These are phyloP conservation scores for Rostrohypoxylon terebratum DNA, from an alignment of 495 filamentous ascomycete genomes.

Conservation along the genomic window DNA sequence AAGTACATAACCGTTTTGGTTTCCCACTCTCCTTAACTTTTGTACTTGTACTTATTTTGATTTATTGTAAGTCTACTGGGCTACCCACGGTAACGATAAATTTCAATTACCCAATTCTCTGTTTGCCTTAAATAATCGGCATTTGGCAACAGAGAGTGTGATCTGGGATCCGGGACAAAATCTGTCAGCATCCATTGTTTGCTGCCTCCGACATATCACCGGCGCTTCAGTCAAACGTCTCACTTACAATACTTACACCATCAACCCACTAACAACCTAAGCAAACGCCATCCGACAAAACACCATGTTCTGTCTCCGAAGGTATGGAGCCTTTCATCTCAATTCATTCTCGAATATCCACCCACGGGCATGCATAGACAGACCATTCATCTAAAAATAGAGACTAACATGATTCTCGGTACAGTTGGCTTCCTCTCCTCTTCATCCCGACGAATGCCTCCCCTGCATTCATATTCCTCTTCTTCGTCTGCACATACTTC, in stretches of 20 bases:
- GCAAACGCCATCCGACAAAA: slow-evolving; percentile 21
- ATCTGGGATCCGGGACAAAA: neutral
- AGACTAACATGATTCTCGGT: slow-evolving; percentile 13
- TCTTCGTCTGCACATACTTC: slow-evolving; percentile 89
- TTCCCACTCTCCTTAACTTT: slow-evolving; percentile 1
- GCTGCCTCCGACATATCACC: slow-evolving; percentile 14
- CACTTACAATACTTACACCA: slow-evolving; percentile 1
- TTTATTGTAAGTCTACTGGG: neutral
- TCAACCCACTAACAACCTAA: slow-evolving; percentile 15
- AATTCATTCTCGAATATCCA: neutral
- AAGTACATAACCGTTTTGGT: slow-evolving; percentile 7
- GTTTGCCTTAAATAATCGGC: neutral
- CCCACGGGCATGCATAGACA: neutral
- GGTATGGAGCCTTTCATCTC: slow-evolving; percentile 57
- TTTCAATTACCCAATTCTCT: slow-evolving; percentile 7
- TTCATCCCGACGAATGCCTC: slow-evolving; percentile 84
- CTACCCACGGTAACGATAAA: slow-evolving; percentile 8
- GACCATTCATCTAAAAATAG: neutral
- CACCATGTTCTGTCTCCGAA: slow-evolving; percentile 85
- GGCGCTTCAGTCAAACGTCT: slow-evolving; percentile 27
- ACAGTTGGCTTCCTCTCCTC: slow-evolving; percentile 78
- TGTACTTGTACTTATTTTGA: neutral
- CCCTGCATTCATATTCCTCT: slow-evolving; percentile 87
- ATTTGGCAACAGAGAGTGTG: neutral
- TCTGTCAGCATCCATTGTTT: slow-evolving; percentile 23